Percentiles rank a stretch among this genome's conserved stretches.
Evolutionary conservation across 1,139 yeast genomes (phyloP).

Genomic region (Geotrichum carabidarum): DNA sequence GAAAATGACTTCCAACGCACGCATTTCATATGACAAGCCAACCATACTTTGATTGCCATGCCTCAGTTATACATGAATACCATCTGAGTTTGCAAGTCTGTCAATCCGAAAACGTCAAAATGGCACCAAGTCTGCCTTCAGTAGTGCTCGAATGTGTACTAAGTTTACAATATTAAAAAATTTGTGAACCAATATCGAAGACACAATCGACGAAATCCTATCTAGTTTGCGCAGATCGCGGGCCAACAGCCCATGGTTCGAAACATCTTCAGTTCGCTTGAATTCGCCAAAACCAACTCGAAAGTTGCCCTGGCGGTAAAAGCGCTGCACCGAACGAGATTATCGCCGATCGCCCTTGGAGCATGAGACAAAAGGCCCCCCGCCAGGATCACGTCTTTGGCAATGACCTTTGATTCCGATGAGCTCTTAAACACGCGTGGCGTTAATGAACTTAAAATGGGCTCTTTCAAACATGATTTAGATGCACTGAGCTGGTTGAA

Average conservation of each 20-base stretch:
- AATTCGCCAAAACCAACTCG: conserved; percentile 70
- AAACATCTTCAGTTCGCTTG: conserved; percentile 71
- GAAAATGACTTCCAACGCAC: conserved; percentile 87
- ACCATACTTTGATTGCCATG: conserved; percentile 29
- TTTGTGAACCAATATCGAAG: conserved; percentile 74
- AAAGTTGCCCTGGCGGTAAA: conserved; percentile 67
- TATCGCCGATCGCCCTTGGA: conserved; percentile 34
- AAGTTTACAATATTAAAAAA: conserved; percentile 75
- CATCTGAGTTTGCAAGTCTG: conserved; percentile 60
- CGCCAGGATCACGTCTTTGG: conserved; percentile 5
- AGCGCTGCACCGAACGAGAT: conserved; percentile 58
- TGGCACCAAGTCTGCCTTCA: conserved; percentile 73
- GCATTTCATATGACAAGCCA: conserved; percentile 61
- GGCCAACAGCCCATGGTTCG: conserved; percentile 71
- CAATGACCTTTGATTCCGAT: no score
- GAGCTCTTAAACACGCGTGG: no score
- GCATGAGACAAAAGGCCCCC: conserved; percentile 11
- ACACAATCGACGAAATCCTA: conserved; percentile 83
- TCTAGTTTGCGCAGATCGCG: conserved; percentile 84
- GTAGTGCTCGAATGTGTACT: conserved; percentile 79
- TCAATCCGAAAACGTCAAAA: conserved; percentile 68
- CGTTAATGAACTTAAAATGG: no score
- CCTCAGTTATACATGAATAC: conserved; percentile 74
- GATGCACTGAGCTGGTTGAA: no score
- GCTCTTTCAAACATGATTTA: no score